Base-by-base conservation (phyloP, 306 rosid genomes). In the Ormosia semicastrata region DNA sequence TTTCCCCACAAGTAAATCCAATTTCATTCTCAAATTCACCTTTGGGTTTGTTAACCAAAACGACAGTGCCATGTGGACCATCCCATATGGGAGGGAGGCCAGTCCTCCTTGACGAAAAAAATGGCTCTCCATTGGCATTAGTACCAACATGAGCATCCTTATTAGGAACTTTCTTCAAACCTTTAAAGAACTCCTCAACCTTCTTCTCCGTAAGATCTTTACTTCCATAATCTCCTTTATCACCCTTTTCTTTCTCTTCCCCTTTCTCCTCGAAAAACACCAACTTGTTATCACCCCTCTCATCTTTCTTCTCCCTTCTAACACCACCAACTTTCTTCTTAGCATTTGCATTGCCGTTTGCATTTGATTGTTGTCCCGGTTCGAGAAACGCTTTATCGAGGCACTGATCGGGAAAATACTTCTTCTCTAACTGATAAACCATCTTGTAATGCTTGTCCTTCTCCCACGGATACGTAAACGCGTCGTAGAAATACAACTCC, bases 381-480 rank as follows among this genome's bases (percentile, higher is more conserved):
- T 92, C 88, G 50, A 95, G 89, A 74, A 95, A 95, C 0, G 99
- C 99, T 50, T 95, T 93, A 62, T 95, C 98, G 1, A 95, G 91
- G 59, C 93, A 83, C 29, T 93, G 95, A 1, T 91, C 89, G 13
- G 99, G 99, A 49, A 88, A 95, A 66, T 88, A 95, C 81, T 95
- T 95, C 77, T 91, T 95, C 92, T 95, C 99, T 77, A 95, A 80
- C 84, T 90, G 97, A 77, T 95, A 90, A 54, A 95, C 95, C 99
- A 95, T 95, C 89, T 84, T 90, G 69, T 95, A 95, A 72, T 95
- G 99, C 87, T 90, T 95, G 15, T 87, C 93, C 82, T 95, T 95
- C 86, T 95, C 99, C 99, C 99, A 95, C 0, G 99, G 99, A 78
- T 91, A 93, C 0, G 89, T 53, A 56, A 95, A 89, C 0, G 98